Evolutionary conservation across 805 yeast species (phyloP), one percentile per base, ranked within the genome.

Genomic region (Kodamaea lidongshanica): DNA sequence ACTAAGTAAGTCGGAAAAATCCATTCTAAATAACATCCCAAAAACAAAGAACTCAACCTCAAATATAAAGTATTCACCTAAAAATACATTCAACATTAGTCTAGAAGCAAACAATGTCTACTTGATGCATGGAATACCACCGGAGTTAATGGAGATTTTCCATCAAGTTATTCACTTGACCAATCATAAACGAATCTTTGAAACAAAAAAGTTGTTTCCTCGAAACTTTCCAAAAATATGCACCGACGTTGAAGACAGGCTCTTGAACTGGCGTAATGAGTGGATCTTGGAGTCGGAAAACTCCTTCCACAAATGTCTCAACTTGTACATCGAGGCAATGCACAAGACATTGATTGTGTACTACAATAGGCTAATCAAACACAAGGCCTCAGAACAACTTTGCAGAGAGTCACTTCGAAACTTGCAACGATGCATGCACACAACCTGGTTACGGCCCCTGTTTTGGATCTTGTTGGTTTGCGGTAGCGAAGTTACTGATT

Each of bases 221-320:
- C 51, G 78, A 23, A 73, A 72, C 40, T 74, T 71, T 44, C 77
- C 78, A 4, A 58, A 61, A 31, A 54, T 72, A 3, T 72, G 78
- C 40, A 72, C 77, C 30, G 77, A 72, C 30, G 42, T 67, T 3
- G 77, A 72, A 37, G 77, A 72, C 33, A 65, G 60, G 20, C 46
- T 74, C 12, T 34, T 63, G 25, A 57, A 50, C 28, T 74, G 78
- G 78, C 64, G 59, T 12, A 37, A 39, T 15, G 32, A 45, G 12
- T 70, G 76, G 77, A 46, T 50, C 21, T 44, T 71, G 11, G 43
- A 34, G 1, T 16, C 15, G 4, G 44, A 45, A 19, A 35, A 42
- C 22, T 26, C 37, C 10, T 46, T 65, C 26, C 77, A 73, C 41
- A 56, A 60, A 36, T 55, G 60, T 2, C 24, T 72, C 15, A 58